Percentiles rank a stretch among this genome's conserved stretches.
These are phyloP conservation scores for Zygnema circumcarinatum DNA, from an alignment of 139 green algal genomes.

Conservation along the genomic window DNA sequence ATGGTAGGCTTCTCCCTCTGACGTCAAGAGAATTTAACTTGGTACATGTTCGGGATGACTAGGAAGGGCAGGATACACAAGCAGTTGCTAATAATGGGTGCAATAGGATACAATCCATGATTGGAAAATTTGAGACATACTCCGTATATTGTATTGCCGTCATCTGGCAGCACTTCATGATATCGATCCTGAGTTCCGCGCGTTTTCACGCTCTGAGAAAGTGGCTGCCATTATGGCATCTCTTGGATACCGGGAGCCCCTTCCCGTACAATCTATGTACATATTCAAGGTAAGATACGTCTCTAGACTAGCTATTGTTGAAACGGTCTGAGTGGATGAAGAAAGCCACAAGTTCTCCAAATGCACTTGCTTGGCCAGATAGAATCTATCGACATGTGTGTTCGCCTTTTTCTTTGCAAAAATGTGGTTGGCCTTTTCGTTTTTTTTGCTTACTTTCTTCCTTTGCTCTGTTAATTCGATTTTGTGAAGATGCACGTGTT, in stretches of 20 bases:
- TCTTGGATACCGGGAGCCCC: slow-evolving; percentile 78
- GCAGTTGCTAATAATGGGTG: background rate
- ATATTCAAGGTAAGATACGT: slow-evolving; percentile 75
- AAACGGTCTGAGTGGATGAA: background rate
- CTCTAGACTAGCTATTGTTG: background rate
- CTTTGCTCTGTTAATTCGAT: background rate
- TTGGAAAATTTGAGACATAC: background rate
- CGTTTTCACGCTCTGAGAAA: slow-evolving; percentile 76
- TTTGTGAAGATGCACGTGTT: too few relatives aligned
- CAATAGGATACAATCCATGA: background rate
- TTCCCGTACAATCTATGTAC: slow-evolving; percentile 95
- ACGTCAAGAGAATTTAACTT: background rate
- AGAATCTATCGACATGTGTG: too few relatives aligned
- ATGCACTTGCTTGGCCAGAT: too few relatives aligned
- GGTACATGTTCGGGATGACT: background rate
- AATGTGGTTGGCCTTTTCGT: background rate
- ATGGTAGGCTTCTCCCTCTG: slow-evolving; percentile 60
- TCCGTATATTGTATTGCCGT: background rate
- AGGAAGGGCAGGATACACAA: background rate
- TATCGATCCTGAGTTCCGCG: slow-evolving; percentile 83
- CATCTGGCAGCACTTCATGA: slow-evolving; percentile 80
- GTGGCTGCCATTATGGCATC: slow-evolving; percentile 70
- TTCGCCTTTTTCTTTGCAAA: background rate
- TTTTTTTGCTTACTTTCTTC: background rate
- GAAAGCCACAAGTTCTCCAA: too few relatives aligned